Evolutionary conservation across 345 rosid genomes (phyloP).

Genomic region (Eucalyptus camaldulensis): DNA sequence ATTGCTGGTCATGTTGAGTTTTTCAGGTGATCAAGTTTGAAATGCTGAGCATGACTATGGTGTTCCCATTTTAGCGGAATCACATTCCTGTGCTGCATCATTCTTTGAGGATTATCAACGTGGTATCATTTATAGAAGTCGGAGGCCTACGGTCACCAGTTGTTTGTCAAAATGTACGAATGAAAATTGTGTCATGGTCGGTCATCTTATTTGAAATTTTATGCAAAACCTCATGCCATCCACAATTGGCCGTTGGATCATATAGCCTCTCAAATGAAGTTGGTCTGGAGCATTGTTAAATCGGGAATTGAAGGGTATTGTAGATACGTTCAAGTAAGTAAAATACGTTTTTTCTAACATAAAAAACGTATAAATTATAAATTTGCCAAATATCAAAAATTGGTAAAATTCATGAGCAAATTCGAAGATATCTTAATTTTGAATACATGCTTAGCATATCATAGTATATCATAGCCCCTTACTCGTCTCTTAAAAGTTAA

Average conservation of each 20-base stretch:
- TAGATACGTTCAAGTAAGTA: not conserved
- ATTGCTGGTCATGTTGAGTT: slow-evolving; percentile 81
- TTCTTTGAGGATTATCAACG: not conserved
- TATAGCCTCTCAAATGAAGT: not conserved
- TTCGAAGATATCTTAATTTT: not conserved
- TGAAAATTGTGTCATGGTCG: not conserved
- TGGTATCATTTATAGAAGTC: not conserved
- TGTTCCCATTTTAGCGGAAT: not conserved
- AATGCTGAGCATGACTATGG: not conserved
- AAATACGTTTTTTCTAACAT: not conserved
- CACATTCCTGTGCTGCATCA: not conserved
- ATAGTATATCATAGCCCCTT: not conserved
- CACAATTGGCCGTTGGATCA: not conserved
- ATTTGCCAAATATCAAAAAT: not conserved
- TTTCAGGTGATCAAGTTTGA: slow-evolving; percentile 20
- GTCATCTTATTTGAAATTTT: not conserved
- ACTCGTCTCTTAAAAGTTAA: not conserved
- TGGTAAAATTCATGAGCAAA: not conserved
- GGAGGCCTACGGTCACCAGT: not conserved
- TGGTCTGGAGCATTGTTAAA: not conserved
- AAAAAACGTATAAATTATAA: not conserved
- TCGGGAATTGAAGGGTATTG: not conserved
- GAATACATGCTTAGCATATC: not conserved
- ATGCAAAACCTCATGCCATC: not conserved
- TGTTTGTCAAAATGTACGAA: not conserved